Conservation (phyloP, 176 grass and related monocot genomes). For the Juncus effusus region DNA sequence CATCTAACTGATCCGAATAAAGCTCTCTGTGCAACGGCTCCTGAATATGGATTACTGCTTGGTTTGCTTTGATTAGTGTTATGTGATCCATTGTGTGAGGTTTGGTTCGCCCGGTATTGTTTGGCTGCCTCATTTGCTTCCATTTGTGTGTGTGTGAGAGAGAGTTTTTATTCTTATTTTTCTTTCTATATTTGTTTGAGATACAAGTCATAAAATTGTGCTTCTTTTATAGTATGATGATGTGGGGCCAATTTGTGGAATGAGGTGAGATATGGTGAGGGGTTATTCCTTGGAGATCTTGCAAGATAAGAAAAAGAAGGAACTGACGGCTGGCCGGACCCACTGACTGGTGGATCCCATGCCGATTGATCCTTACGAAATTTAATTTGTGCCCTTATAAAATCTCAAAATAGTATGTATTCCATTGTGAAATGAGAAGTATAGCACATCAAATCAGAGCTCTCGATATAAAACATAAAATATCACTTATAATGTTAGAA, state of each 20-base stretch:
- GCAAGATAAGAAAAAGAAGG: conserved; percentile 44
- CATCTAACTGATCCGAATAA: conserved; percentile 32
- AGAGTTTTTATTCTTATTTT: neutral
- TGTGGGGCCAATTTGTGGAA: conserved; percentile 11
- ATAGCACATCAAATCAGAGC: too few relatives aligned
- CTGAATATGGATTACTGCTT: conserved; percentile 33
- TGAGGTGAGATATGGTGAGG: neutral
- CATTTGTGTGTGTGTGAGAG: neutral
- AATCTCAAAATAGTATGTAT: too few relatives aligned
- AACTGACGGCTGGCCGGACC: conserved; percentile 16
- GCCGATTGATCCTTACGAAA: too few relatives aligned
- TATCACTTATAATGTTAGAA: too few relatives aligned
- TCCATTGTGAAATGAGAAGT: too few relatives aligned
- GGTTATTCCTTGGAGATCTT: conserved; percentile 41
- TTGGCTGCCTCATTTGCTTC: conserved; percentile 31
- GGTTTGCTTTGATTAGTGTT: conserved; percentile 18
- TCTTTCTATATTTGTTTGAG: conserved; percentile 13
- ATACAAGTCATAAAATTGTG: neutral
- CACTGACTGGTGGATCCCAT: conserved; percentile 19
- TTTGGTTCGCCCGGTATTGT: conserved; percentile 23
- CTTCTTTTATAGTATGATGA: neutral
- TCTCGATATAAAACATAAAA: too few relatives aligned
- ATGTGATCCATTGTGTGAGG: neutral
- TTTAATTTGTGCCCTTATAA: too few relatives aligned
- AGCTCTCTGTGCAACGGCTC: conserved; percentile 56